Evolutionary conservation across 352 stramenopile species (phyloP), one percentile per base, ranked within the genome.

Genomic region (Pythium dissimile): DNA sequence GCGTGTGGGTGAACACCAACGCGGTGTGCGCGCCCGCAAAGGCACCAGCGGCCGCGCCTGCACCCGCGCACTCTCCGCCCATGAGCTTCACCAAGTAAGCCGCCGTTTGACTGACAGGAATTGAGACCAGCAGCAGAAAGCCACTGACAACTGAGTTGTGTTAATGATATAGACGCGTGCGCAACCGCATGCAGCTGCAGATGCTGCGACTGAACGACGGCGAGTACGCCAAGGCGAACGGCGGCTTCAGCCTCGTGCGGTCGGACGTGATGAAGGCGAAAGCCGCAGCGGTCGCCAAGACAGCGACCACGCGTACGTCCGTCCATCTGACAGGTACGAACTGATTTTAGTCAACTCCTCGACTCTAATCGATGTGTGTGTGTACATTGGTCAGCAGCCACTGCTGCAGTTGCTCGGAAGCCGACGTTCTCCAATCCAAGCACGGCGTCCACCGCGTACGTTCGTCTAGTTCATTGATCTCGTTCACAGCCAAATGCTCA

Each of bases 151-250:
- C 24, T 27, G 15, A 8, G 34, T 37, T 1, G 10, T 46, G 23
- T n/a, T n/a, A 27, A 5, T 52, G 27, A 45, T 35, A 34, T 31
- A 79, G 67, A 59, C 62, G 62, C 23, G 49, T 63, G 23, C 57
- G 62, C 38, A 83, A 64, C 41, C 68, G 71, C 34, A 83, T 74
- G 65, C 75, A 86, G 60, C 49, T 78, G 32, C 74, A 77, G 50
- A 53, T 86, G 48, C 57, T 90, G 6, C 66, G 66, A 13, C 47
- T 92, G 12, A 76, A 88, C 45, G 82, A 88, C 28, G 78, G 82
- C 16, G 76, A 86, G 59, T 92, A 90, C 57, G 56, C 74, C n/a
- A 92, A 89, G 51, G 76, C 69, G 0, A 84, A 82, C 37, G 80
- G 77, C 45, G 82, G 82, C 16, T 90, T 88, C 51, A 85, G 74